Conservation (phyloP, 306 rosid species). For the Adenanthera pavonina region DNA sequence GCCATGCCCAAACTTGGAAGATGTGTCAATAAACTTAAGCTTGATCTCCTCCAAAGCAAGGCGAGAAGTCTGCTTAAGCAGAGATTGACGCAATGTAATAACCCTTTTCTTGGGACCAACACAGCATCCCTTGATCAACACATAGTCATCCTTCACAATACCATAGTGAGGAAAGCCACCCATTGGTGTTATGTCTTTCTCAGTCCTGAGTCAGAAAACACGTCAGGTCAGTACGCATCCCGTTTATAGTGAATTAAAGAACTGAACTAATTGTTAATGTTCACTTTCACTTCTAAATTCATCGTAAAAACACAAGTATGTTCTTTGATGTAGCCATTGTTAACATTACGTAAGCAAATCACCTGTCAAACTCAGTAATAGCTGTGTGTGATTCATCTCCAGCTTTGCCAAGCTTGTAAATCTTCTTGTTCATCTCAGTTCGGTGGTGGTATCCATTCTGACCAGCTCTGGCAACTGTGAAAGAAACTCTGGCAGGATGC, state of each 20-base stretch:
- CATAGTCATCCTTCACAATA: conserved; percentile 74
- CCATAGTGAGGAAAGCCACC: conserved; percentile 96
- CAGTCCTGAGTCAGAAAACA: conserved; percentile 64
- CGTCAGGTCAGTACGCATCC: not conserved
- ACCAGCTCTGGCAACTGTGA: conserved; percentile 93
- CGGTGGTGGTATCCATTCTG: conserved; percentile 92
- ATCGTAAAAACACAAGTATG: not conserved
- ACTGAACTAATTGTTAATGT: not conserved
- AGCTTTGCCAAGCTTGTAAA: conserved; percentile 73
- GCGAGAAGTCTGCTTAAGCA: conserved; percentile 83
- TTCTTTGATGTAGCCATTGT: not conserved
- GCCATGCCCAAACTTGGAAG: conserved; percentile 86
- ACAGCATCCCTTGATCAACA: conserved; percentile 77
- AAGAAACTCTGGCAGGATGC: conserved; percentile 94
- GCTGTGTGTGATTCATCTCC: conserved; percentile 74
- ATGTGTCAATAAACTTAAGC: conserved; percentile 84
- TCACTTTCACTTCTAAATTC: not conserved
- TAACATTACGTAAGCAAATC: not conserved
- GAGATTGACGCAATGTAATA: conserved; percentile 79
- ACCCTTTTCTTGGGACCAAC: conserved; percentile 94
- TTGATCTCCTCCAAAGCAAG: conserved; percentile 81
- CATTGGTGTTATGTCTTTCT: conserved; percentile 85
- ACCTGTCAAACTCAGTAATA: conserved; percentile 79
- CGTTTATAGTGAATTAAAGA: not conserved
- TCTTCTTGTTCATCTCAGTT: conserved; percentile 83